These are phyloP conservation scores for Lyophyllum shimeji DNA, from an alignment of 768 basidiomycete genomes.

Conservation along the genomic window DNA sequence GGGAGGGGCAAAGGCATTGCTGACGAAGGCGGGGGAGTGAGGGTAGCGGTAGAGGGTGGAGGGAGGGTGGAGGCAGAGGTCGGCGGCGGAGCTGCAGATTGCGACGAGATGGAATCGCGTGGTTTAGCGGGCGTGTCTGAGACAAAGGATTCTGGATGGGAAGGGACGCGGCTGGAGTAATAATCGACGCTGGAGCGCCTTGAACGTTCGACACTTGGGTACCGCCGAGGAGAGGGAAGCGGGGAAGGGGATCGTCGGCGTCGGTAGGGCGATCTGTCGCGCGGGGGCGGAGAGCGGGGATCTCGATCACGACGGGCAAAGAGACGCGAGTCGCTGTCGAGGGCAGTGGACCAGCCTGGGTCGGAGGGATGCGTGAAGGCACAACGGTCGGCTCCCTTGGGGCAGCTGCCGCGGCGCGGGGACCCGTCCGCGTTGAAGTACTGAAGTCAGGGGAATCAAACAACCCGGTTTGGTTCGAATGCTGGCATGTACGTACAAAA, in stretches of 20 bases:
- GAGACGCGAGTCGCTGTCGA: not conserved
- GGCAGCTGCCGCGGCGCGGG: slow-evolving; percentile 11
- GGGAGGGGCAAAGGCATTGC: not conserved
- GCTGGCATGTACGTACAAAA: not conserved
- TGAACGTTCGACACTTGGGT: not conserved
- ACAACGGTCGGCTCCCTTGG: slow-evolving; percentile 11
- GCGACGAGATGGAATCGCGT: not conserved
- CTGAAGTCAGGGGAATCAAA: slow-evolving; percentile 1
- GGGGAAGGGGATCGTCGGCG: not conserved
- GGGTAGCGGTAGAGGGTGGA: slow-evolving; percentile 3
- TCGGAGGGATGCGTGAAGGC: slow-evolving; percentile 28
- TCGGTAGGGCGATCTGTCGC: not conserved
- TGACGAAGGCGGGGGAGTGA: not conserved
- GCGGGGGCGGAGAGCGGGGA: slow-evolving; percentile 3
- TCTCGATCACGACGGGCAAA: not conserved
- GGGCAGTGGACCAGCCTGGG: slow-evolving; percentile 20
- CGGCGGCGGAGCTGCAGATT: not conserved
- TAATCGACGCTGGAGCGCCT: not conserved
- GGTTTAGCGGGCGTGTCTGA: not conserved
- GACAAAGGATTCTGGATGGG: not conserved
- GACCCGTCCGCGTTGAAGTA: slow-evolving; percentile 19
- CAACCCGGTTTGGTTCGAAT: not conserved
- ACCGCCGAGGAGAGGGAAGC: not conserved
- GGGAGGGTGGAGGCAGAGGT: not conserved
- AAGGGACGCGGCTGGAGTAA: not conserved